phyloP scores from a whole-genome alignment of 345 rosid species.

The Reutealis trisperma region DNA sequence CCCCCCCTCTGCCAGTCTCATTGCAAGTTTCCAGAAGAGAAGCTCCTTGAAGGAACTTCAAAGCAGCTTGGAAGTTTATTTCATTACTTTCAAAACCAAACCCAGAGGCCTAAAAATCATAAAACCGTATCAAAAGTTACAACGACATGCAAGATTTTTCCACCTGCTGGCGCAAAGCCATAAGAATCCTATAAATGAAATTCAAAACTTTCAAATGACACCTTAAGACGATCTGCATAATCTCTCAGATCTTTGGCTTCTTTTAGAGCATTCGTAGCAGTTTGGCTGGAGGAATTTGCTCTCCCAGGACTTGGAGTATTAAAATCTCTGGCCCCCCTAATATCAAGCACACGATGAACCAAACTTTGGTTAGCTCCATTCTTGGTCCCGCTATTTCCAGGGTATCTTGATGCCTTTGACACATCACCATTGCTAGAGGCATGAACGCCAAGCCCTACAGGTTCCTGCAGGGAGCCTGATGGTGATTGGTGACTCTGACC shows the following conservation, averaged over 20 bases:
- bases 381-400: slow-evolving; percentile 33
- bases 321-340: slow-evolving; percentile 28
- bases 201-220: neutral
- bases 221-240: slow-evolving; percentile 67
- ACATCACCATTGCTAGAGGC: slow-evolving; percentile 35
- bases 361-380: slow-evolving; percentile 29
- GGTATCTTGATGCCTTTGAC: slow-evolving; percentile 30
- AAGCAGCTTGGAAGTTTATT: slow-evolving; percentile 66
- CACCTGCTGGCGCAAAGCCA: neutral
- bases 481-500: slow-evolving; percentile 14
- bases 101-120: slow-evolving; percentile 44
- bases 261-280: slow-evolving; percentile 46
- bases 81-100: slow-evolving; percentile 63
- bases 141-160: slow-evolving; percentile 2
- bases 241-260: slow-evolving; percentile 58
- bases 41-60: slow-evolving; percentile 73
- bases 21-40: slow-evolving; percentile 56
- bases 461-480: slow-evolving; percentile 18
- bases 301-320: slow-evolving; percentile 32
- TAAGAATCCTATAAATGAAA: slow-evolving; percentile 13
- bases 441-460: slow-evolving; percentile 25
- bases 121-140: slow-evolving; percentile 29
- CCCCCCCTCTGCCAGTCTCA: slow-evolving; percentile 45
- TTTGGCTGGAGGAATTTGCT: slow-evolving; percentile 41
- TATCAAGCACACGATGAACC: slow-evolving; percentile 20